These are phyloP conservation scores for Suhomyces sp. DNA, from an alignment of 805 yeast species.

Conservation along the genomic window DNA sequence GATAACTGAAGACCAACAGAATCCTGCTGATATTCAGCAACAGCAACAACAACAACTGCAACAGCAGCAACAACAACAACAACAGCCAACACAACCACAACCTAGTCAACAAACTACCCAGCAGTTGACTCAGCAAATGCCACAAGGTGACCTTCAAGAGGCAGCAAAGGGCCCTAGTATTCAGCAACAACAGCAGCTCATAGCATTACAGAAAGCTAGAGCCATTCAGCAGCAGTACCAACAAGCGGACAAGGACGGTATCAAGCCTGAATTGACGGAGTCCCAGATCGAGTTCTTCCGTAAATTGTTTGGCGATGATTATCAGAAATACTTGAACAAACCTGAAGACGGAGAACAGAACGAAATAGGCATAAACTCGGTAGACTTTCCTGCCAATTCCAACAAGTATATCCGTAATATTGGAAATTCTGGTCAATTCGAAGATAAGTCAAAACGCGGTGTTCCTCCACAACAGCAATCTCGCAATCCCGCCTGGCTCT, in stretches of 20 bases:
- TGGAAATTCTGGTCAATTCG: neutral
- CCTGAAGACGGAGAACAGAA: neutral
- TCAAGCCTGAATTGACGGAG: neutral
- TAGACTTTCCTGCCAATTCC: neutral
- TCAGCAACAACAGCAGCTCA: constrained; percentile 6
- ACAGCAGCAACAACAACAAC: constrained; percentile 8
- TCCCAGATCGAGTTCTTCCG: neutral
- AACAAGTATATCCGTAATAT: neutral
- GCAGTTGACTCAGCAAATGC: constrained; percentile 14
- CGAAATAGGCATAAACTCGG: neutral
- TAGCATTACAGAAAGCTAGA: constrained; percentile 6
- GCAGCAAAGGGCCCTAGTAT: neutral
- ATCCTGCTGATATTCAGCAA: constrained; percentile 17
- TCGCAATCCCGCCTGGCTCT: constrained; percentile 8
- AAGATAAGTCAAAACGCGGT: constrained; percentile 2
- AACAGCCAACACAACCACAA: constrained; percentile 1
- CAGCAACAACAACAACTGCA: constrained; percentile 11
- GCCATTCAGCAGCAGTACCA: constrained; percentile 20
- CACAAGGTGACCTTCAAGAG: neutral
- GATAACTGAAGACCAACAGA: constrained; percentile 24
- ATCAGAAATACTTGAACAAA: neutral
- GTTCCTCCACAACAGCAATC: constrained; percentile 14
- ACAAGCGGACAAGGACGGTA: constrained; percentile 5
- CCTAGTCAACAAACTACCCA: constrained; percentile 2
- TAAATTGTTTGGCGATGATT: neutral